phyloP scores from a whole-genome alignment of 1,284 basidiomycete species.

The Singerocomus inundabilis region DNA sequence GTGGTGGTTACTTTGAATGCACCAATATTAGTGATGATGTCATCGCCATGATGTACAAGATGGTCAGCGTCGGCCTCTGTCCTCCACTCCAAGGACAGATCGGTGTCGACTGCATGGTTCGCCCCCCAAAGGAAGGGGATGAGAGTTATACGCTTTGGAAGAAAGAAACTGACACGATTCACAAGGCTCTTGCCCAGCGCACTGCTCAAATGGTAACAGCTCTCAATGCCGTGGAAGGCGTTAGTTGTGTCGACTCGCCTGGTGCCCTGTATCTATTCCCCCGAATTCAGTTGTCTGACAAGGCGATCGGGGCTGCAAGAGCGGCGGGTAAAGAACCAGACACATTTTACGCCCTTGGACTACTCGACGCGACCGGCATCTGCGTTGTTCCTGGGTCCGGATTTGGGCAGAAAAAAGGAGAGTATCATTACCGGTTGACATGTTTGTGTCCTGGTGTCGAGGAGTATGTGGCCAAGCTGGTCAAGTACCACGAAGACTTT shows the following conservation, averaged over 20 bases:
- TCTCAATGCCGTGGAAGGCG: conserved; percentile 76
- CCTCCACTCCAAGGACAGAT: conserved; percentile 89
- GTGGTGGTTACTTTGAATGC: conserved; percentile 93
- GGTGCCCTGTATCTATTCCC: conserved; percentile 92
- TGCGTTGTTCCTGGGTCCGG: conserved; percentile 91
- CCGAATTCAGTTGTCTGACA: conserved; percentile 64
- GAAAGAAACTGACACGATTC: conserved; percentile 78
- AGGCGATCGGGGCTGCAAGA: conserved; percentile 73
- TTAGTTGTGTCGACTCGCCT: conserved; percentile 84
- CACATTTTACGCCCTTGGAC: conserved; percentile 79
- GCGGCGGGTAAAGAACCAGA: conserved; percentile 78
- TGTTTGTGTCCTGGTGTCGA: conserved; percentile 89
- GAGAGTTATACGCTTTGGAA: conserved; percentile 78
- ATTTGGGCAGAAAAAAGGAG: conserved; percentile 87
- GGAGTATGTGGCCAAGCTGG: conserved; percentile 83
- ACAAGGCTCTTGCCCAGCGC: conserved; percentile 70
- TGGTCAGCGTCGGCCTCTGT: conserved; percentile 87
- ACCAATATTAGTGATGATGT: conserved; percentile 77
- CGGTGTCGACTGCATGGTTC: conserved; percentile 88
- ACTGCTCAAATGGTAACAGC: conserved; percentile 72
- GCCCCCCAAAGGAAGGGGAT: conserved; percentile 76
- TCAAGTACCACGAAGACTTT: conserved; percentile 81
- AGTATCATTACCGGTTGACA: conserved; percentile 86
- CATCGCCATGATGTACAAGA: conserved; percentile 89
- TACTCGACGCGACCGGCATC: conserved; percentile 89